Conservation (phyloP, 2,329 filamentous ascomycete genomes). For the Claviceps pusilla region DNA sequence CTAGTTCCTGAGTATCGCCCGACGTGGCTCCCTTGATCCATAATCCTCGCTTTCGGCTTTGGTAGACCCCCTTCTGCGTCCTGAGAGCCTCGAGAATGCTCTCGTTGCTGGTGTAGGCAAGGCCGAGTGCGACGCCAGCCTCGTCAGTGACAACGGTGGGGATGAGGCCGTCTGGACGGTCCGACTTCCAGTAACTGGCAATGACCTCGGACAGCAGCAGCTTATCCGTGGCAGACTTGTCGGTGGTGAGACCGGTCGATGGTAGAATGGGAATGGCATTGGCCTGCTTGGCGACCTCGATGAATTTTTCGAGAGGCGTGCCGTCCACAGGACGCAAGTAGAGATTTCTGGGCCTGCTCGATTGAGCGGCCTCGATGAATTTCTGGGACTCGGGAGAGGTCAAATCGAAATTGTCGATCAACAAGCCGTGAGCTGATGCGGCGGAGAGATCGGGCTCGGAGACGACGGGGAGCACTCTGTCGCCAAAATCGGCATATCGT, state of each 20-base stretch:
- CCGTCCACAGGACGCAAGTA: constrained; percentile 37
- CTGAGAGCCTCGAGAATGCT: constrained; percentile 76
- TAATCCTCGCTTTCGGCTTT: constrained; percentile 84
- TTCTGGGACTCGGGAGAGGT: constrained; percentile 23
- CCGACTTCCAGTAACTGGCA: constrained; percentile 60
- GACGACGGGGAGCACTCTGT: constrained; percentile 39
- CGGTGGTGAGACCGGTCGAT: constrained; percentile 52
- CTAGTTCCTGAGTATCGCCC: constrained; percentile 79
- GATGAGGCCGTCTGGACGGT: constrained; percentile 69
- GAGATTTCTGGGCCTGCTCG: constrained; percentile 30
- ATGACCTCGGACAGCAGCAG: constrained; percentile 53
- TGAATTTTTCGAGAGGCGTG: constrained; percentile 29
- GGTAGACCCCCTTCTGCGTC: constrained; percentile 72
- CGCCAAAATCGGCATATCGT: constrained; percentile 38
- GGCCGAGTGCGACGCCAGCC: constrained; percentile 64
- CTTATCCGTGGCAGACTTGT: constrained; percentile 43
- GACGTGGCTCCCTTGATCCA: constrained; percentile 97
- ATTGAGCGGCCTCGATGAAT: constrained; percentile 30
- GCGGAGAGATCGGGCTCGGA: constrained; percentile 29
- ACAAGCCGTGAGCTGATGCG: constrained; percentile 33
- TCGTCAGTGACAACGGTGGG: constrained; percentile 88
- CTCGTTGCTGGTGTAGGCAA: constrained; percentile 89
- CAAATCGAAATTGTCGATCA: constrained; percentile 38
- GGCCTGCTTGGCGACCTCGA: constrained; percentile 32
- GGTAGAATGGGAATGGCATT: constrained; percentile 60